Conservation (phyloP, 305 asterid genomes). For the Rubia peregrina region DNA sequence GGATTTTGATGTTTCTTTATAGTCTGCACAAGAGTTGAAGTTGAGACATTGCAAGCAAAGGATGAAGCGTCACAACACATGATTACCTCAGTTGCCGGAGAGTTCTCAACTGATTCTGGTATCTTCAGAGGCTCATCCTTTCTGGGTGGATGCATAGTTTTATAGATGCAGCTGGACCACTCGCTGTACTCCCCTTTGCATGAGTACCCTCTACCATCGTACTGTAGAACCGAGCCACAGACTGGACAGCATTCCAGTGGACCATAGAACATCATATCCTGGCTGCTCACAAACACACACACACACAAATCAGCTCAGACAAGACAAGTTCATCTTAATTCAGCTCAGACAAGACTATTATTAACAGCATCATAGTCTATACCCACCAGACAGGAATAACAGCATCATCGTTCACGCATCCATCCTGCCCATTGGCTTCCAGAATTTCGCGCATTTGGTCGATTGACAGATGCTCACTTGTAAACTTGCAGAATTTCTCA, state of each 20-base stretch:
- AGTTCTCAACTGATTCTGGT: slow-evolving; percentile 49
- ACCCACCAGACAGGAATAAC: slow-evolving; percentile 78
- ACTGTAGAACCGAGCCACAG: slow-evolving; percentile 36
- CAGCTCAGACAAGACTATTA: too few relatives aligned
- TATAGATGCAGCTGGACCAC: slow-evolving; percentile 63
- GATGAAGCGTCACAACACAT: neutral
- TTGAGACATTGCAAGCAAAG: neutral
- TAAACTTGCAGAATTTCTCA: slow-evolving; percentile 50
- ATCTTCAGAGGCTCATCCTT: slow-evolving; percentile 41
- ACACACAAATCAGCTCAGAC: neutral
- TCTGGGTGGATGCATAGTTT: slow-evolving; percentile 55
- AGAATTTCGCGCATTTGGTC: slow-evolving; percentile 74
- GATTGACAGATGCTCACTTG: slow-evolving; percentile 53
- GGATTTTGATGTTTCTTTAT: slow-evolving; percentile 42
- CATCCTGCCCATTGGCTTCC: slow-evolving; percentile 52
- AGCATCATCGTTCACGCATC: slow-evolving; percentile 50
- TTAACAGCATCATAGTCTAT: too few relatives aligned
- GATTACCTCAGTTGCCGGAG: slow-evolving; percentile 40
- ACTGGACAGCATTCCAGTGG: slow-evolving; percentile 47
- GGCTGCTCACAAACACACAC: slow-evolving; percentile 34
- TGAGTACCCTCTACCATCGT: slow-evolving; percentile 23
- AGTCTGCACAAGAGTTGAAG: slow-evolving; percentile 27
- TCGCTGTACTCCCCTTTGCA: slow-evolving; percentile 60
- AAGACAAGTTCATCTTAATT: neutral
- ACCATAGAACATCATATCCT: slow-evolving; percentile 69